phyloP scores from a whole-genome alignment of 1,139 yeast genomes.

The Pichia kudriavzevii region DNA sequence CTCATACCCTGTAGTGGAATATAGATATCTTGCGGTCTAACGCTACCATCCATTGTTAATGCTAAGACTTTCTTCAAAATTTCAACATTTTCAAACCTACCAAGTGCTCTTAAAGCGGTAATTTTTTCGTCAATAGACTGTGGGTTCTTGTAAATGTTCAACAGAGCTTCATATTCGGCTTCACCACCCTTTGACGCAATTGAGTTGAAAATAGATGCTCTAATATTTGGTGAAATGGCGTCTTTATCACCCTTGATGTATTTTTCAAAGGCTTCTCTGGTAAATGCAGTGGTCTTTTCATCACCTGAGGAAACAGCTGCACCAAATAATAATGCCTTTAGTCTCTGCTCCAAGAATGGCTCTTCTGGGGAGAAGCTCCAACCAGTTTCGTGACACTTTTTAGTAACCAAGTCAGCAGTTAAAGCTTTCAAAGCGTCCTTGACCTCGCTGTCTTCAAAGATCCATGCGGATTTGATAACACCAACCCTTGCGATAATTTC shows the following conservation, averaged over 20 bases:
- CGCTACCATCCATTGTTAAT: conserved; percentile 57
- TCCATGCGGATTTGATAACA: conserved; percentile 57
- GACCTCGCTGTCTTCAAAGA: conserved; percentile 55
- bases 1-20: conserved; percentile 71
- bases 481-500: conserved; percentile 46
- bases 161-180: conserved; percentile 56
- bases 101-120: conserved; percentile 68
- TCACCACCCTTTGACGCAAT: conserved; percentile 59
- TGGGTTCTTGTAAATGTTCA: conserved; percentile 58
- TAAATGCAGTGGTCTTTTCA: conserved; percentile 44
- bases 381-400: conserved; percentile 55
- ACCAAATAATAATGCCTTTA: conserved; percentile 65
- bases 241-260: conserved; percentile 57
- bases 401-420: conserved; percentile 50
- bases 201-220: conserved; percentile 58
- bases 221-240: conserved; percentile 77
- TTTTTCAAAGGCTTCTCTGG: conserved; percentile 46
- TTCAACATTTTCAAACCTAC: conserved; percentile 54
- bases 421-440: conserved; percentile 53
- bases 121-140: conserved; percentile 66
- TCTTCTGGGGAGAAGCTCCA: conserved; percentile 60
- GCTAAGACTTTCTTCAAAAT: conserved; percentile 55
- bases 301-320: conserved; percentile 61
- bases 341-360: conserved; percentile 63
- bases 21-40: conserved; percentile 76